Percentiles rank a stretch among this genome's conserved stretches.
Conservation (phyloP, 108 stramenopile genomes). For the Cyclotella baltica region DNA sequence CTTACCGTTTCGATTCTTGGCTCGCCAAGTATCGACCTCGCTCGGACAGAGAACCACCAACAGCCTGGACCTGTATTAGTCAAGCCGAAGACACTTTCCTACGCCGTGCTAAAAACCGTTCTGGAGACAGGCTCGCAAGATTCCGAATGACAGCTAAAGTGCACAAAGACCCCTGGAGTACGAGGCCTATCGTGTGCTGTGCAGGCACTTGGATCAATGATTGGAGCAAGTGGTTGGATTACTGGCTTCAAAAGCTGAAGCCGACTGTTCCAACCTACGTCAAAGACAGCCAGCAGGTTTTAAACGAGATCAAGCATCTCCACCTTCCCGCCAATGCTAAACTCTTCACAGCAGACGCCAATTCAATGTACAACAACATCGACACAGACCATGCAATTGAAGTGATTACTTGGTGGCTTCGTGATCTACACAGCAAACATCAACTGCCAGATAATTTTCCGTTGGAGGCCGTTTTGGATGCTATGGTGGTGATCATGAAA, state of each 20-base stretch:
- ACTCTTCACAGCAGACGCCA: slow-evolving; percentile 8
- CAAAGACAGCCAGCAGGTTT: slow-evolving; percentile 12
- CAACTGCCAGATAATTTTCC: slow-evolving; percentile 15
- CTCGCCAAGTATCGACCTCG: not conserved
- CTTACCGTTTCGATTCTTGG: not conserved
- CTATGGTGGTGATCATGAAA: slow-evolving; percentile 30
- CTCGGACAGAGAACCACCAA: not conserved
- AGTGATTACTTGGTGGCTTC: slow-evolving; percentile 11
- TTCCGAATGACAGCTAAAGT: slow-evolving; percentile 20
- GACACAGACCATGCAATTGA: not conserved
- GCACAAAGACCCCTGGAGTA: slow-evolving; percentile 10
- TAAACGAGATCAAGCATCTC: not conserved
- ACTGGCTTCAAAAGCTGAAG: slow-evolving; percentile 25
- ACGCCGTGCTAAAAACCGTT: not conserved
- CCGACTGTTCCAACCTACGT: slow-evolving; percentile 14
- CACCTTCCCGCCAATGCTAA: not conserved
- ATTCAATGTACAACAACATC: not conserved
- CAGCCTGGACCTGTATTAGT: not conserved
- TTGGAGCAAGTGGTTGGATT: slow-evolving; percentile 13
- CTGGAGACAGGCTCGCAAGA: slow-evolving; percentile 6
- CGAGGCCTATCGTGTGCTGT: slow-evolving; percentile 19
- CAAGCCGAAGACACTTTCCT: slow-evolving; percentile 8
- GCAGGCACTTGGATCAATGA: slow-evolving; percentile 10
- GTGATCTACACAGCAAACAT: not conserved
- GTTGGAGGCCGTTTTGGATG: slow-evolving; percentile 16